Evolutionary conservation across 2,329 filamentous ascomycete genomes (phyloP), one percentile per base, ranked within the genome.

Genomic region (Capronia coronata): DNA sequence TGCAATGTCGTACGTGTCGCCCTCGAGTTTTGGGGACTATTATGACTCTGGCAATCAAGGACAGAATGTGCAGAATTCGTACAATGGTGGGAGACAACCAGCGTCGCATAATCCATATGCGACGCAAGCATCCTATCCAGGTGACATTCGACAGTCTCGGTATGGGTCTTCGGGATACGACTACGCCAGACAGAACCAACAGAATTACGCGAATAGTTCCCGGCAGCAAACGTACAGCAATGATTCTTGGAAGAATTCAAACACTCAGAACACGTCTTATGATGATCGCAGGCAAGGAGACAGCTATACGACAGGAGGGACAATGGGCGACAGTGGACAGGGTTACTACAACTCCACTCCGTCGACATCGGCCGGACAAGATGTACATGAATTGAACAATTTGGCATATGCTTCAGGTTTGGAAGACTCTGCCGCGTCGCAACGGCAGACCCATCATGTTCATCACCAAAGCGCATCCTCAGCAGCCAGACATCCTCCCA

Each of bases 391-490:
- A 18, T 38, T 61, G 40, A 59, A 56, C 43, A 59, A 51, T 46
- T 41, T 60, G 21, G 59, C 56, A 3, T 61, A 61, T 52, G 59
- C 54, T 11, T 61, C 60, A 9, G 57, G 58, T 7, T 35, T 61
- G 22, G 55, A 56, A 11, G 49, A 56, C 14, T 45, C 49, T 23
- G 45, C 30, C n/a, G n/a, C n/a, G n/a, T 22, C 42, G 8, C 51
- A 56, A 35, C 41, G 46, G 45, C 43, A 44, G 14, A 48, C 23
- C 3, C 47, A 47, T 16, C 43, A 35, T 32, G 41, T 18, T 18
- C 51, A 49, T 22, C 45, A 43, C 25, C 35, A 48, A 14, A 51
- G 19, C 25, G 18, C 29, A 19, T 13, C 35, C 1, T 42, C 43
- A 3, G 16, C 3, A n/a, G 21, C 38, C 13, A 18, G 9, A 25